Evolutionary conservation across 164 flowering plant genomes (phyloP), one percentile per base, ranked within the genome.

Genomic region (Vitis riparia): DNA sequence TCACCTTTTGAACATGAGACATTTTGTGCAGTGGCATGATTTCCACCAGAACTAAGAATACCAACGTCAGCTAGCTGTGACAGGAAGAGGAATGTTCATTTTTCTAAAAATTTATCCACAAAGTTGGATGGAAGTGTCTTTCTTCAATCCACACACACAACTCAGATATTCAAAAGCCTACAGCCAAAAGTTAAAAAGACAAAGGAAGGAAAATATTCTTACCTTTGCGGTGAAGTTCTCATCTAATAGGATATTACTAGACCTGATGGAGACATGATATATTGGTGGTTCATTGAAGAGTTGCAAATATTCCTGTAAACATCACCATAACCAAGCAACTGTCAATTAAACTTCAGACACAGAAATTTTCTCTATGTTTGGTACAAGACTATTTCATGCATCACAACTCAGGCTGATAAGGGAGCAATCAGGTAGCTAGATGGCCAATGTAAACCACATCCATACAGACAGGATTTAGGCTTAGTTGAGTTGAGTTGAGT

Each of bases 221-320:
- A 91, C 97, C 88, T 92, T 92, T 53, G 93, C 84, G 47, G 73
- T 84, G 65, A 86, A 83, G 65, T 85, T 87, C 73, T 88, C 95
- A 67, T 90, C 93, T 78, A 92, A 73, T 83, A 90, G 68, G 62
- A 92, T 81, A 58, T 66, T 86, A 73, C 88, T 88, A 69, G 95
- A 85, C 80, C 72, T 86, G 78, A 93, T 72, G 59, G 92, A 83
- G 50, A 87, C 84, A 62, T 87, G 83, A 70, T 80, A 75, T 13
- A 86, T 65, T 14, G 94, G 94, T 12, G 90, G 93, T 49, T 89
- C 87, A 73, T 86, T 86, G 80, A 93, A 91, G 67, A 82, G 81
- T 55, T 78, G 79, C 82, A 93, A 73, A 75, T 93, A 93, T 73
- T 93, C 97, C 98, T 93, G 90, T 84, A 82, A 32, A 32, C 6